phyloP scores from a whole-genome alignment of 768 basidiomycete species.

The Porpolomopsis calyptriformis region DNA sequence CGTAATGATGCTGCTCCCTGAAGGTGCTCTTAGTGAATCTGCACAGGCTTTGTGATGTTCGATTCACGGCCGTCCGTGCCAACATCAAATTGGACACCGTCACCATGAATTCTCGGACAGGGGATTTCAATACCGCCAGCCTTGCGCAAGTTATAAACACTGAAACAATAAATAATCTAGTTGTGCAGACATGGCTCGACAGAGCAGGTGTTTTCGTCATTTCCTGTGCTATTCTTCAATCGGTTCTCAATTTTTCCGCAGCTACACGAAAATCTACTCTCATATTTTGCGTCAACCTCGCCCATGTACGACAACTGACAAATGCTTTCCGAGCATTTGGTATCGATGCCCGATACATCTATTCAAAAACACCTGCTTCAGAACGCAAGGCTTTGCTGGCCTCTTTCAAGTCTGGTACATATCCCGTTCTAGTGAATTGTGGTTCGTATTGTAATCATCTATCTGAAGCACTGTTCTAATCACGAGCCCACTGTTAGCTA shows the following conservation, averaged over 20 bases:
- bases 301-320: conserved; percentile 70
- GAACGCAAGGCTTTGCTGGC: conserved; percentile 57
- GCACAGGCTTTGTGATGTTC: conserved; percentile 71
- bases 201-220: conserved; percentile 49
- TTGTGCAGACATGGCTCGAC: conserved; percentile 80
- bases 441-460: conserved; percentile 31
- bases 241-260: conserved; percentile 16
- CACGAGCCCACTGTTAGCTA: conserved; percentile 38
- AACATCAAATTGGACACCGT: conserved; percentile 61
- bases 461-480: not conserved
- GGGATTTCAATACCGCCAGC: conserved; percentile 74
- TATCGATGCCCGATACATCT: conserved; percentile 76
- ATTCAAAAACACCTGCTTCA: conserved; percentile 50
- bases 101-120: conserved; percentile 51
- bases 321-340: conserved; percentile 61
- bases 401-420: conserved; percentile 60
- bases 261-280: conserved; percentile 73
- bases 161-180: conserved; percentile 58
- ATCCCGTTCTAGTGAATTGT: conserved; percentile 85
- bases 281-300: conserved; percentile 82
- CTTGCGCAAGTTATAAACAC: conserved; percentile 80
- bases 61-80: conserved; percentile 74
- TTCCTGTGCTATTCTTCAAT: not conserved
- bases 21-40: conserved; percentile 12
- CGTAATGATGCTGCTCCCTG: conserved; percentile 9